These are phyloP conservation scores for Cynanchum wilfordii DNA, from an alignment of 257 asterid genomes.

Conservation along the genomic window DNA sequence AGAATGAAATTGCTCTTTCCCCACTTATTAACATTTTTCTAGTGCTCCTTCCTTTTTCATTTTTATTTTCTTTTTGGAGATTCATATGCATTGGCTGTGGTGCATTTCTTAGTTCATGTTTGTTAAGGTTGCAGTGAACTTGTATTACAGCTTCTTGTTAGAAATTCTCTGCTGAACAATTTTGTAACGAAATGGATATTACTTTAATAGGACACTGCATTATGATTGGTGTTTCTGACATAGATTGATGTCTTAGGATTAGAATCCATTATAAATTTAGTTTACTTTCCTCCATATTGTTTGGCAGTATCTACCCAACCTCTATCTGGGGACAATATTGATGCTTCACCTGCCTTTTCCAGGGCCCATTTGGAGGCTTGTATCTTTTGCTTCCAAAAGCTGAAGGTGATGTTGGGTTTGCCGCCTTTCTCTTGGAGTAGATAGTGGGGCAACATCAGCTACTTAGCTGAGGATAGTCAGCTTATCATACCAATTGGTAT, in stretches of 20 bases:
- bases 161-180: not conserved
- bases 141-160: not conserved
- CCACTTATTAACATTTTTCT: not conserved
- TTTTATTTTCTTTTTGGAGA: not conserved
- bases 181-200: slow-evolving; percentile 6
- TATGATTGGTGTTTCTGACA: slow-evolving; percentile 4
- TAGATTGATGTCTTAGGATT: not conserved
- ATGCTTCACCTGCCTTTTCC: slow-evolving; percentile 23
- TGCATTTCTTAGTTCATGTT: not conserved
- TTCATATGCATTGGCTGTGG: not conserved
- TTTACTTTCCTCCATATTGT: slow-evolving; percentile 9
- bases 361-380: slow-evolving; percentile 27
- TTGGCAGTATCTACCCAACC: slow-evolving; percentile 15
- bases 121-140: not conserved
- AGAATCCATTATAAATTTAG: not conserved
- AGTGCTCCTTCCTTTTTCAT: not conserved
- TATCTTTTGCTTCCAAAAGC: slow-evolving; percentile 17
- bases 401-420: slow-evolving; percentile 27
- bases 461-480: slow-evolving; percentile 9
- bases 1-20: slow-evolving; percentile 11
- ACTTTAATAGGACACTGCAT: not conserved
- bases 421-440: slow-evolving; percentile 23
- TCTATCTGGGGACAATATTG: slow-evolving; percentile 21
- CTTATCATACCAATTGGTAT: slow-evolving; percentile 11
- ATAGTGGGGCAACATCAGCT: slow-evolving; percentile 17